phyloP scores from a whole-genome alignment of 176 grass and related monocot genomes.

The Triticum aestivum region IWGSC_CS_RefSeq_v2.1 NC_057801.1:173113024-173113523 shows the following conservation, averaged over 20 bases:
- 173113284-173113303: neutral
- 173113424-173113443: neutral
- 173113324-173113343: neutral
- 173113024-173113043: too few relatives aligned
- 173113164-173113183: neutral
- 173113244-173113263: neutral
- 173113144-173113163: neutral
- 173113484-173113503: too few relatives aligned
- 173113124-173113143: neutral
- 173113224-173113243: neutral
- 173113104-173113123: neutral
- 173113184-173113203: neutral
- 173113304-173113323: slow-evolving; percentile 27
- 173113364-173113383: neutral
- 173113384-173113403: neutral
- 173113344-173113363: neutral
- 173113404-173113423: neutral
- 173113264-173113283: slow-evolving; percentile 3
- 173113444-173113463: too few relatives aligned
- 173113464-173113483: too few relatives aligned
- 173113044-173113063: neutral
- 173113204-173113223: neutral
- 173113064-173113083: neutral
- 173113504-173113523: too few relatives aligned
- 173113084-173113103: neutral